Evolutionary conservation across 352 stramenopile species (phyloP).

Genomic region (Pythium rhizo-oryzae): DNA sequence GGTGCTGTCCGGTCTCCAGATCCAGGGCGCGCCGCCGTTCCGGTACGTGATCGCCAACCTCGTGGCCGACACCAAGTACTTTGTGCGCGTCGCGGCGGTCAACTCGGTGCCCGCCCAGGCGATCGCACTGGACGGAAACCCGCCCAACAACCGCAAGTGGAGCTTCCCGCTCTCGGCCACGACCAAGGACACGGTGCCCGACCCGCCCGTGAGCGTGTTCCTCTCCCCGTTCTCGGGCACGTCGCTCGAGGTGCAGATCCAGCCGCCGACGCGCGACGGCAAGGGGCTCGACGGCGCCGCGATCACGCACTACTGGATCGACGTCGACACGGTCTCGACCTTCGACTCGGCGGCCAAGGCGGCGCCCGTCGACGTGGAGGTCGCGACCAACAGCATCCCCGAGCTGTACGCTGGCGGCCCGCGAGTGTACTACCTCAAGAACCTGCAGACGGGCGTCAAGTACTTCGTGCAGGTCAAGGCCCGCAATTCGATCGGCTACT

Average conservation of each 20-base stretch:
- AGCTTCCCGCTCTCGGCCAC: conserved; percentile 70
- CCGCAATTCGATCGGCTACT: conserved; percentile 70
- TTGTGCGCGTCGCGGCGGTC: conserved; percentile 89
- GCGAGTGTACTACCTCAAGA: conserved; percentile 69
- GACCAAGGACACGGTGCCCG: conserved; percentile 85
- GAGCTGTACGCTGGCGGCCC: conserved; percentile 64
- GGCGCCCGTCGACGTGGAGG: conserved; percentile 48
- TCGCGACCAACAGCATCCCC: conserved; percentile 37
- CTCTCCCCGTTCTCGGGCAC: conserved; percentile 62
- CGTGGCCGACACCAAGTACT: conserved; percentile 76
- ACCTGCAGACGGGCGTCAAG: conserved; percentile 65
- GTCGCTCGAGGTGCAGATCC: conserved; percentile 76
- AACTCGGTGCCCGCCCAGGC: conserved; percentile 90
- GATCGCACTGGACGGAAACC: conserved; percentile 76
- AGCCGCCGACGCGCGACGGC: conserved; percentile 67
- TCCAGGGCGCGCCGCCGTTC: conserved; percentile 84
- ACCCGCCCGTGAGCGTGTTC: conserved; percentile 59
- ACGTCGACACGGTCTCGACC: conserved; percentile 70
- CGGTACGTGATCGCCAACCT: conserved; percentile 79
- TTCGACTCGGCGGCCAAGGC: conserved; percentile 65
- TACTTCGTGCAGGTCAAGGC: conserved; percentile 90
- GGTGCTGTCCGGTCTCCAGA: conserved; percentile 52
- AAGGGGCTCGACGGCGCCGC: conserved; percentile 41
- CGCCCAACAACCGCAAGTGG: conserved; percentile 93
- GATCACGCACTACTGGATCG: conserved; percentile 67